Base-by-base conservation (phyloP, 1,284 basidiomycete genomes). In the Chalciporus sp. region DNA sequence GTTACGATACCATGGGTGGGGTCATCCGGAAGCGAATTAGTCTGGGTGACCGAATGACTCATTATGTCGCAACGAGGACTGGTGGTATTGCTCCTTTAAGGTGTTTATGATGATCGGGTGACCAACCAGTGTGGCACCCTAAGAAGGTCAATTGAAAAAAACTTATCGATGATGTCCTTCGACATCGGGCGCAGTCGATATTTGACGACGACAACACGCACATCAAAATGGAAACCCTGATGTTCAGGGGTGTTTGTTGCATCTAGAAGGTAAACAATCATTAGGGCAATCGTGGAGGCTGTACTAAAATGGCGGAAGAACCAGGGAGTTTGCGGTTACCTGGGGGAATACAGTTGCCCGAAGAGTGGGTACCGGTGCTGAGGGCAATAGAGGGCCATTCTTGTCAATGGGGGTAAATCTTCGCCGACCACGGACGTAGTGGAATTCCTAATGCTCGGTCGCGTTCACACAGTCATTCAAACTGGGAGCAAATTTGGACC, bases 161-260 rank as follows among this genome's bases (percentile, higher is more conserved):
- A 40, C 27, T 45, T 47, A 63, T 55, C 55, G 47, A 56, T 58
- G 58, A 47, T 46, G 49, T 51, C 49, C 51, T 61, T 65, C 37
- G 40, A 62, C 51, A 70, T 67, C 68, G 64, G 67, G 50, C 67
- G 67, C 54, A 69, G 65, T 64, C 46, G 51, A 53, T 42, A 68
- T 68, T 67, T 68, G 62, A 68, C 52, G 56, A 67, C 56, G 45
- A 42, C 14, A 63, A 70, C 67, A 68, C 70, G 67, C 67, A 69
- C 70, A 68, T 68, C 67, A 68, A 41, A 68, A 68, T 68, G 67
- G 67, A 68, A 72, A 68, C 56, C 39, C 39, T 46, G 55, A 59
- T 57, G 51, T 60, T 55, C 63, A 72, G 69, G 64, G 66, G 56
- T 55, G 59, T 53, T 49, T 55, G 51, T 56, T 27, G 37, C 47